Evolutionary conservation across 768 basidiomycete species (phyloP).

Genomic region (Gloeostereum incarnatum): DNA sequence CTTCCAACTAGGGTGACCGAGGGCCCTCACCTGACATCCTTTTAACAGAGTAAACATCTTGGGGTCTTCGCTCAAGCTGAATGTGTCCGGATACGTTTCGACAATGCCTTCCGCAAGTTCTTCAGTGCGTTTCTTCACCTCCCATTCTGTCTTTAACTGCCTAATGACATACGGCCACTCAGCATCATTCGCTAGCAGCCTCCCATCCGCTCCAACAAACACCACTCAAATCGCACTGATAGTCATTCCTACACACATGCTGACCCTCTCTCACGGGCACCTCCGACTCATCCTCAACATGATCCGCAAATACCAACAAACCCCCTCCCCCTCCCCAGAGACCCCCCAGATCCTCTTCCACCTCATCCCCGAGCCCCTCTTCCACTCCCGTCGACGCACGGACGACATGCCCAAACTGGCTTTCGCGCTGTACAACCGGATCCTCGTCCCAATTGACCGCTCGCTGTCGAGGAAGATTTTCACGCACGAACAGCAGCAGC

Average conservation of each 20-base stretch:
- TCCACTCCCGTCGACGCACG: constrained; percentile 31
- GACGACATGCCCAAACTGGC: constrained; percentile 37
- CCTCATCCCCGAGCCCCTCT: constrained; percentile 64
- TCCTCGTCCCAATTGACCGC: constrained; percentile 51
- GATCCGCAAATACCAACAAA: too few relatives aligned
- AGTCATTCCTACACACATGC: too few relatives aligned
- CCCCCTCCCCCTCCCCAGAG: too few relatives aligned
- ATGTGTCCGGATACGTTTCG: background rate
- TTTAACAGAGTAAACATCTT: constrained; percentile 46
- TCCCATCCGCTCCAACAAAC: too few relatives aligned
- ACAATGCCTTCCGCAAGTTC: background rate
- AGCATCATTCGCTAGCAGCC: too few relatives aligned
- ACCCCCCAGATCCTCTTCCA: constrained; percentile 55
- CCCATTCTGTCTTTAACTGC: too few relatives aligned
- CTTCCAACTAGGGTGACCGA: background rate
- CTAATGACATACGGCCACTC: too few relatives aligned
- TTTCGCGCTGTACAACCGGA: constrained; percentile 67
- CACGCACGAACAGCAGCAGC: constrained; percentile 25
- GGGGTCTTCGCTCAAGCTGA: constrained; percentile 30
- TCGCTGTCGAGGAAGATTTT: constrained; percentile 45
- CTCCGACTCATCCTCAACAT: too few relatives aligned
- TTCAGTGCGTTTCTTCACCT: background rate
- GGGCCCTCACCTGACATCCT: constrained; percentile 4
- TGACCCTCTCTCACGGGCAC: too few relatives aligned
- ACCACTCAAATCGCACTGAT: too few relatives aligned